Base-by-base conservation (phyloP, 345 rosid species). In the Aquilaria yunnanensis region DNA sequence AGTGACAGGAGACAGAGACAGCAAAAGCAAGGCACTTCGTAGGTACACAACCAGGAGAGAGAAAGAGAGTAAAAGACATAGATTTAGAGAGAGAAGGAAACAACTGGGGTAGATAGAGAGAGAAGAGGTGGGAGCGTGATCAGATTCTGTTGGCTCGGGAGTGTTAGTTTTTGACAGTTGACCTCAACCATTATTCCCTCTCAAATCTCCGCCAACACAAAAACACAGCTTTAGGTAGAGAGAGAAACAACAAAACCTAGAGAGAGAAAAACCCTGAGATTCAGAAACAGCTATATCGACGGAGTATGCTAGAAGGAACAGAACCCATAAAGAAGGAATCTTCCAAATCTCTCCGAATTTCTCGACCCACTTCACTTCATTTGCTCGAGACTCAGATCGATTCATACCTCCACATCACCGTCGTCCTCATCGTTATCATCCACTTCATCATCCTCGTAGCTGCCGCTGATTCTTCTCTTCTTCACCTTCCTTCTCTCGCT, bases 151-250 rank as follows among this genome's bases (percentile, higher is more conserved):
- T 77, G 74, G 23, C 23, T 23, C 23, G 79, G 68, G 65, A 62
- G 66, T 45, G 77, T 79, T 80, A 72, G 85, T 80, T 80, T 79
- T 81, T 81, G 78, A 86, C 94, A 84, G 94, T 91, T 91, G 97
- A 85, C 94, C 84, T 54, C 78, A 78, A 82, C 94, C 78, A 79
- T 83, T 86, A 78, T 56, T 59, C 68, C 66, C 78, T 59, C 75
- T 59, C 83, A 60, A 68, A 57, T 59, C 32, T 65, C 74, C 71
- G 71, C 72, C 74, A 63, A 73, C 71, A 63, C 60, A 46, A 63
- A 51, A 62, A 10, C 70, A 65, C 59, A 47, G 66, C 48, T 62
- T 12, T 37, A 58, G 8, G 43, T 14, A 47, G 33, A 67, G 60
- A 55, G 23, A 67, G 23, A 55, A 52, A 67, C 46, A 50, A 12